Evolutionary conservation across 202 grass and related monocot species (phyloP).

Genomic region (Saccharum hybrid): DNA sequence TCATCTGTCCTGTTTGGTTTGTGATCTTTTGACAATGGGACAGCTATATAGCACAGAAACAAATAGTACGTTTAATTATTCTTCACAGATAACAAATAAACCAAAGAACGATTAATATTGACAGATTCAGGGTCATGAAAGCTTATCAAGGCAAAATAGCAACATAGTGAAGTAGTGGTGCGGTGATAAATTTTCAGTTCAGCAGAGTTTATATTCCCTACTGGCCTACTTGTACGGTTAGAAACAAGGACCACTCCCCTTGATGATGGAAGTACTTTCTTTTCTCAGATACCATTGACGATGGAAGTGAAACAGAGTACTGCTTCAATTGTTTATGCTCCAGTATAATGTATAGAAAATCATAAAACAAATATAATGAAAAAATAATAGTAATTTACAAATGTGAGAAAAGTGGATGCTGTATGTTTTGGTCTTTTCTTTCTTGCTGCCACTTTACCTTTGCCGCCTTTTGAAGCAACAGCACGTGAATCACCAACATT

Average conservation of each 20-base stretch:
- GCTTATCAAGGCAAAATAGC: constrained; percentile 22
- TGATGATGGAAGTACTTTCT: background rate
- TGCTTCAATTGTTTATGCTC: background rate
- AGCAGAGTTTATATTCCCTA: constrained; percentile 13
- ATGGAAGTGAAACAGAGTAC: background rate
- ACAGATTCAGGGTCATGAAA: constrained; percentile 4
- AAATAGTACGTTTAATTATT: constrained; percentile 7
- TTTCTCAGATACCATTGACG: constrained; percentile 12
- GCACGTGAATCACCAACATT: constrained; percentile 92
- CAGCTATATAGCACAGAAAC: constrained; percentile 54
- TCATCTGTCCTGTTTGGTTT: constrained; percentile 88
- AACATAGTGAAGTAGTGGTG: constrained; percentile 29
- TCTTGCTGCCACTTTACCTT: constrained; percentile 52
- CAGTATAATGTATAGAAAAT: constrained; percentile 8
- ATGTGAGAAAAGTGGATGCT: constrained; percentile 23
- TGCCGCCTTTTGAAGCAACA: constrained; percentile 66
- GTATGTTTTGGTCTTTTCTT: constrained; percentile 13
- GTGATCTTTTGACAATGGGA: constrained; percentile 81
- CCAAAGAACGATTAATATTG: constrained; percentile 1
- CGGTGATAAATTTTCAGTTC: constrained; percentile 2
- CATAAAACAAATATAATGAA: background rate
- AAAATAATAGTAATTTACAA: constrained; percentile 2
- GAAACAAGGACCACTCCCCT: background rate
- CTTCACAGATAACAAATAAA: constrained; percentile 19
- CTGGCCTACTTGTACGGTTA: background rate